phyloP scores from a whole-genome alignment of 805 yeast species.

The Yamadazyma olivae region DNA sequence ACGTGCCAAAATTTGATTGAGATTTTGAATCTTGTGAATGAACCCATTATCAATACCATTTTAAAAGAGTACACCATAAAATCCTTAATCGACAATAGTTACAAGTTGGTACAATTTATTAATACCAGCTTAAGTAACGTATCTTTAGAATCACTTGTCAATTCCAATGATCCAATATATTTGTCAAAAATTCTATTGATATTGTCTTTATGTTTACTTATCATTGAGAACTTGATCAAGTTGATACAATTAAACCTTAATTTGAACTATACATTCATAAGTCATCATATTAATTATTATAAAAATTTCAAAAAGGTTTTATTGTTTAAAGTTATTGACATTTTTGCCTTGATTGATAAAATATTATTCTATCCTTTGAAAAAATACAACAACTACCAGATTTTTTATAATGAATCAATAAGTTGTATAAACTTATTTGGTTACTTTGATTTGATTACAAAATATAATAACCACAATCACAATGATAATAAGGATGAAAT shows the following conservation, averaged over 20 bases:
- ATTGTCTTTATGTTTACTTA: slow-evolving; percentile 23
- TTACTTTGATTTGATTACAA: slow-evolving; percentile 26
- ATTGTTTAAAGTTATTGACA: slow-evolving; percentile 27
- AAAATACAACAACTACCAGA: slow-evolving; percentile 20
- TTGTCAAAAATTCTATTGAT: slow-evolving; percentile 24
- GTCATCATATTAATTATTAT: slow-evolving; percentile 49
- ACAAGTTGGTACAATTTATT: slow-evolving; percentile 22
- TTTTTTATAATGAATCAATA: slow-evolving; percentile 29
- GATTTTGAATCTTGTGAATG: slow-evolving; percentile 22
- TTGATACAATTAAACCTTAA: slow-evolving; percentile 7
- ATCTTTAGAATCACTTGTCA: slow-evolving; percentile 16
- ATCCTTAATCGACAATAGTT: slow-evolving; percentile 19
- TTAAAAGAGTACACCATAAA: slow-evolving; percentile 28
- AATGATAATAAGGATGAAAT: slow-evolving; percentile 9
- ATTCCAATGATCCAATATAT: slow-evolving; percentile 25
- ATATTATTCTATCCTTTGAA: slow-evolving; percentile 14
- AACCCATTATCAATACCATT: slow-evolving; percentile 23
- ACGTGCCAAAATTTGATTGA: slow-evolving; percentile 18
- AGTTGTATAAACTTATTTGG: slow-evolving; percentile 26
- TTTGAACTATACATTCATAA: slow-evolving; percentile 44
- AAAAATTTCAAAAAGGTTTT: slow-evolving; percentile 29
- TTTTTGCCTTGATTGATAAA: slow-evolving; percentile 21
- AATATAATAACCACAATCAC: slow-evolving; percentile 18
- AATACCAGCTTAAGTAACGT: slow-evolving; percentile 13
- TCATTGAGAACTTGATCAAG: slow-evolving; percentile 28